Evolutionary conservation across 345 rosid species (phyloP).

Genomic region (Moringa oleifera): DNA sequence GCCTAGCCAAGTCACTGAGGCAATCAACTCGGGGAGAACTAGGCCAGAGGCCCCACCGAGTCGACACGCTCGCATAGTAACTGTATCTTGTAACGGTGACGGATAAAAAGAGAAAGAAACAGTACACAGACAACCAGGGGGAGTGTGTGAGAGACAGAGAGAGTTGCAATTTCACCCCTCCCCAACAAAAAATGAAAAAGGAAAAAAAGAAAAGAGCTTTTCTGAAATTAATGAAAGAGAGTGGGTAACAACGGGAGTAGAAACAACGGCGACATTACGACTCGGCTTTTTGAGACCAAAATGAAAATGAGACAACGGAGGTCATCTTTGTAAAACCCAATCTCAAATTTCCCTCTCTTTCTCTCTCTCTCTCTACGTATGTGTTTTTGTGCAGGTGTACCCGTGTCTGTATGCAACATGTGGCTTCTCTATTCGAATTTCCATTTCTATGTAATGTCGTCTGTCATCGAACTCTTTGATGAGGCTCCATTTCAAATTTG

Average conservation of each 20-base stretch:
- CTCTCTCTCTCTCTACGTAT: neutral
- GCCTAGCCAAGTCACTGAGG: too few species aligned
- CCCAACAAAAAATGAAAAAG: too few species aligned
- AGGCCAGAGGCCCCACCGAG: too few species aligned
- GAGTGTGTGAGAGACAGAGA: too few species aligned
- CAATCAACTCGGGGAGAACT: too few species aligned
- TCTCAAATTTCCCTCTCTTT: neutral
- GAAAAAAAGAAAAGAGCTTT: too few species aligned
- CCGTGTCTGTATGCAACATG: neutral
- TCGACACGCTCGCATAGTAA: too few species aligned
- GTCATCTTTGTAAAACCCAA: neutral
- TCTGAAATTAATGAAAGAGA: too few species aligned
- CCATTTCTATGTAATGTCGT: neutral
- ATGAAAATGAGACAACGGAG: constrained; percentile 3
- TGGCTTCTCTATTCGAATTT: neutral
- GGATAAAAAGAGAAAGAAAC: too few species aligned
- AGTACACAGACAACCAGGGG: too few species aligned
- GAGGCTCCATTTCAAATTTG: constrained; percentile 25
- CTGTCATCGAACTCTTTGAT: constrained; percentile 2
- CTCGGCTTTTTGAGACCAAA: neutral
- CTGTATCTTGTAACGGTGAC: too few species aligned
- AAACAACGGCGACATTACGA: neutral
- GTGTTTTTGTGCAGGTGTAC: neutral
- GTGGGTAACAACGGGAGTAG: neutral
- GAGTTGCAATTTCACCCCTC: too few species aligned